Evolutionary conservation across 192 early-diverging fungal genomes (phyloP), one percentile per base, ranked within the genome.

Genomic region (Chytriomyces sp.): DNA sequence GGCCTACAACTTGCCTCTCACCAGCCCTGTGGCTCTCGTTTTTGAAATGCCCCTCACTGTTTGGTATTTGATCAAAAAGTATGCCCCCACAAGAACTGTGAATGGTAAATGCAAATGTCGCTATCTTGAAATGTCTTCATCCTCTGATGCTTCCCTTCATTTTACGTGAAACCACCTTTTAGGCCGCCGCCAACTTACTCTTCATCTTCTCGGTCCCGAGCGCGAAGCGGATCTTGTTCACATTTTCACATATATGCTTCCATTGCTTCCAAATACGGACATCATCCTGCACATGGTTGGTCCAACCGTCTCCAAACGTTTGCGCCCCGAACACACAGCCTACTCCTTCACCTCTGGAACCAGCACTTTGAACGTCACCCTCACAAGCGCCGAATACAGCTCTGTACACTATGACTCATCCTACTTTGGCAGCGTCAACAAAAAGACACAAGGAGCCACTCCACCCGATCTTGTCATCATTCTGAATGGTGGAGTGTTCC

Each of bases 31-130:
- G 60, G 82, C 87, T 1, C 77, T 88, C 1, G 82, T 86, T 23
- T 79, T 88, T 47, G 87, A 88, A 69, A 75, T 82, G 45, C 87
- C 87, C 5, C 48, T 88, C 68, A 88, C 87, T 16, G 65, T 88
- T 20, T 86, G 78, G 78, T 82, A 80, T 68, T 24, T 86, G 16
- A 76, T 88, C 76, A 88, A 86, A 71, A 80, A 86, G 79, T 86
- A 71, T 69, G 50, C 69, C 9, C 69, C 84, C 23, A 75, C 64
- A 35, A 46, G 80, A 13, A 70, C 76, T 6, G 77, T 69, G 13
- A 69, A 49, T 45, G 78, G 64, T 77, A 59, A 18, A 46, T 72
- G 7, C 35, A 23, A 18, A 69, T 76, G 50, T 61, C 18, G 23
- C 70, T 10, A 45, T 57, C 20, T 57, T 20, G 53, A 57, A 57